A percentile compares a stretch with the other conserved stretches of the same genome.
Conservation (phyloP, 495 filamentous ascomycete species). For the Schizothecium vesticola region DNA sequence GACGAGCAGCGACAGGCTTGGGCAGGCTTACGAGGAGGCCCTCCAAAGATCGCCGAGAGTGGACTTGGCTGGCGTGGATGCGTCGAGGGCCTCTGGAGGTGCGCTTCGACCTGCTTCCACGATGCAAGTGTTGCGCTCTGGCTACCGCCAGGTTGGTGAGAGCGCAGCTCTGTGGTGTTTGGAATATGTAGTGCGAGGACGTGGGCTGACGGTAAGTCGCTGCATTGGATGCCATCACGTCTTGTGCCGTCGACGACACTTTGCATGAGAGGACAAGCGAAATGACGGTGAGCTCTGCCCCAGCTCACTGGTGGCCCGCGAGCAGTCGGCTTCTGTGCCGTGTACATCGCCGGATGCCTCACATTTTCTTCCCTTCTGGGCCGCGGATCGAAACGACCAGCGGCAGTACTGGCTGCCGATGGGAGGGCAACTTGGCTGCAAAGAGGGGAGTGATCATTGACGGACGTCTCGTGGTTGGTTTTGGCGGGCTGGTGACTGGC, state of each 20-base stretch:
- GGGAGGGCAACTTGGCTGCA: background rate
- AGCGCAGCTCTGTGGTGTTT: background rate
- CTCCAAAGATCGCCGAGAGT: background rate
- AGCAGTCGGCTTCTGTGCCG: background rate
- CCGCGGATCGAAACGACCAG: background rate
- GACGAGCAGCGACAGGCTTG: background rate
- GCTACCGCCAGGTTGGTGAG: background rate
- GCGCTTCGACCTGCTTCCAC: constrained; percentile 14
- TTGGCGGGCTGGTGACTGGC: constrained; percentile 1
- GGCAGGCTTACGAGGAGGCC: constrained; percentile 3
- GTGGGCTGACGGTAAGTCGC: background rate
- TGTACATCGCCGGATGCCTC: background rate
- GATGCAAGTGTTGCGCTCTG: constrained; percentile 9
- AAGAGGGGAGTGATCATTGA: constrained; percentile 1
- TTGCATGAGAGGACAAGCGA: constrained; percentile 15
- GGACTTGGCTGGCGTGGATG: constrained; percentile 1
- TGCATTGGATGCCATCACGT: constrained; percentile 2
- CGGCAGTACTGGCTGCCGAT: background rate
- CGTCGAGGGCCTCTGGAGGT: background rate
- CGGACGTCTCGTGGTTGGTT: constrained; percentile 1
- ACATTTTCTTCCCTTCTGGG: background rate
- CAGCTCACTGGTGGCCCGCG: background rate
- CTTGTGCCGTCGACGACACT: constrained; percentile 1
- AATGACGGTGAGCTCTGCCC: constrained; percentile 21
- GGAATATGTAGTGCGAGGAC: constrained; percentile 2